Evolutionary conservation across 2,329 filamentous ascomycete species (phyloP).

Genomic region (Trichoderma koningii): DNA sequence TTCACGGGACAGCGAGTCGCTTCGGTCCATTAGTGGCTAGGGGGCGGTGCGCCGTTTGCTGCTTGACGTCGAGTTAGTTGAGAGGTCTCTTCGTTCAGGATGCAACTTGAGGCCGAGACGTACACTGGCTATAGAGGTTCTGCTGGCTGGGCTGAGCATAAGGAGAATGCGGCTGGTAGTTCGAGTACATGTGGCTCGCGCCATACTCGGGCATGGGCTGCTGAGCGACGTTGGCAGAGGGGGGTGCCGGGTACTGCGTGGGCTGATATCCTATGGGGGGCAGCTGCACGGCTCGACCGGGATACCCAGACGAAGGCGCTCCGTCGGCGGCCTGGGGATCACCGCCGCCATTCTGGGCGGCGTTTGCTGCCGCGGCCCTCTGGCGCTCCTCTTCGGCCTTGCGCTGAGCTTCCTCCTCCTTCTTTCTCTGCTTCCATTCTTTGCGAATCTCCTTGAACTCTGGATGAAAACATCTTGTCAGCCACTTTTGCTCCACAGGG

Average conservation of each 20-base stretch:
- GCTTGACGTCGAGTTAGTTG: slow-evolving; percentile 12
- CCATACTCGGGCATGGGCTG: slow-evolving; percentile 59
- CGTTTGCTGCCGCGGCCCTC: slow-evolving; percentile 55
- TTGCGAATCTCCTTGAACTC: slow-evolving; percentile 99
- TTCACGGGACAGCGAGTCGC: background rate
- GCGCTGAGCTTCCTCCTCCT: slow-evolving; percentile 90
- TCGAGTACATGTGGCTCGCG: slow-evolving; percentile 56
- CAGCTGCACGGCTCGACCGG: slow-evolving; percentile 63
- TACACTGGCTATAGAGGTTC: slow-evolving; percentile 63
- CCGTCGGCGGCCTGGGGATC: slow-evolving; percentile 50
- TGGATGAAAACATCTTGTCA: slow-evolving; percentile 52
- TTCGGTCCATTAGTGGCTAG: slow-evolving; percentile 36
- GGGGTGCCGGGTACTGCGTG: slow-evolving; percentile 66
- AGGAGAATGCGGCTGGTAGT: slow-evolving; percentile 60
- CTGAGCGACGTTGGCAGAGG: slow-evolving; percentile 53
- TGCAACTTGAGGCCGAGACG: slow-evolving; percentile 38
- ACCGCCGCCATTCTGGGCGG: slow-evolving; percentile 52
- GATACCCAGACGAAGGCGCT: slow-evolving; percentile 55
- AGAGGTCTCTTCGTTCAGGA: background rate
- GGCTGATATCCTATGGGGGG: slow-evolving; percentile 75
- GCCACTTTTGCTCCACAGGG: background rate
- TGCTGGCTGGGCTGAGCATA: slow-evolving; percentile 59
- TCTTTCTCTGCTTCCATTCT: slow-evolving; percentile 99
- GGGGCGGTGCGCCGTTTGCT: slow-evolving; percentile 42
- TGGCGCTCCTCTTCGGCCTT: slow-evolving; percentile 90